These are phyloP conservation scores for Prunus yedoensis DNA, from an alignment of 331 rosid species.

Conservation along the genomic window DNA sequence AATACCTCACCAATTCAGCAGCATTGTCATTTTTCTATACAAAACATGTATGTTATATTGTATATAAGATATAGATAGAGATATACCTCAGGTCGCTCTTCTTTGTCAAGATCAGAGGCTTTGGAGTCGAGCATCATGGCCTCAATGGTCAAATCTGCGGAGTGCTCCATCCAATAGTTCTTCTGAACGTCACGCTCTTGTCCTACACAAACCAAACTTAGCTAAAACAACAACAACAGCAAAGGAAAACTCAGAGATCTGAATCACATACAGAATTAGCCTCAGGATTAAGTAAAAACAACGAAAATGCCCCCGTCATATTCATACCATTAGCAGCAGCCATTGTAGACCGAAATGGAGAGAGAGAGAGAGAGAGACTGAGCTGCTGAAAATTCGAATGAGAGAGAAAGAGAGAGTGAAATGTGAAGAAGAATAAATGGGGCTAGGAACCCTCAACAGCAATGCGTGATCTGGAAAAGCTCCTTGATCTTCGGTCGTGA, in stretches of 20 bases:
- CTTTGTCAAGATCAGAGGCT: constrained; percentile 89
- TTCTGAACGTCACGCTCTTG: constrained; percentile 75
- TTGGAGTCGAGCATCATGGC: constrained; percentile 97
- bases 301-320: background rate
- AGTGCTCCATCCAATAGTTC: constrained; percentile 74
- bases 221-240: background rate
- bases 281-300: background rate
- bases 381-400: background rate
- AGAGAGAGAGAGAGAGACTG: background rate
- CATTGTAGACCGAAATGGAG: constrained; percentile 4
- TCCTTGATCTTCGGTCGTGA: constrained; percentile 58
- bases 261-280: background rate
- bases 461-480: constrained; percentile 58
- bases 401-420: background rate
- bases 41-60: background rate
- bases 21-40: background rate
- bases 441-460: constrained; percentile 54
- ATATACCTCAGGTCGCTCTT: constrained; percentile 89
- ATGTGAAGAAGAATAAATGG: background rate
- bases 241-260: background rate
- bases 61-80: background rate
- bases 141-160: constrained; percentile 70
- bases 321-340: constrained; percentile 18
- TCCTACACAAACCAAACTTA: constrained; percentile 15
- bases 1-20: background rate